phyloP scores from a whole-genome alignment of 306 rosid genomes.

The Castanea crenata region DNA sequence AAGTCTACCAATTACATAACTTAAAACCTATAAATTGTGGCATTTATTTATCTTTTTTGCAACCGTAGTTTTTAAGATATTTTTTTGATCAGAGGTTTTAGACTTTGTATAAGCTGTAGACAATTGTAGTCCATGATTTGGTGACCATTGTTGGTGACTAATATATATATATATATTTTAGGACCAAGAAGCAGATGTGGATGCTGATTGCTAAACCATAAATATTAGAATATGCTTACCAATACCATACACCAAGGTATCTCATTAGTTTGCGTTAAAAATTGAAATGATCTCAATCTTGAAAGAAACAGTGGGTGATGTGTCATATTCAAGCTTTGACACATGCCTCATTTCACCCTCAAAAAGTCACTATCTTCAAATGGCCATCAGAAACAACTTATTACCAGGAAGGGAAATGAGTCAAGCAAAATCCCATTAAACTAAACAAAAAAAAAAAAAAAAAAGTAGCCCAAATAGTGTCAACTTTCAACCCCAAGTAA shows the following conservation, averaged over 20 bases:
- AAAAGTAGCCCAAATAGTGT: no score
- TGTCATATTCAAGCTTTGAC: slow-evolving; percentile 30
- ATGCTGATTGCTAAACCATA: slow-evolving; percentile 29
- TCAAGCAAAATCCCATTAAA: slow-evolving; percentile 43
- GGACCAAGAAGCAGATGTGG: not conserved
- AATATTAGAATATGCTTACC: not conserved
- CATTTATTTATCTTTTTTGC: no score
- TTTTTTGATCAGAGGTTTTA: no score
- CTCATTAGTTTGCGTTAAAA: not conserved
- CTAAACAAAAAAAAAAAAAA: slow-evolving; percentile 5
- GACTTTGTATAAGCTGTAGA: no score
- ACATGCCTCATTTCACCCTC: slow-evolving; percentile 22
- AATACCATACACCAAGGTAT: no score
- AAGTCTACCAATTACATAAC: no score
- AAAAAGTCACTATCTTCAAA: slow-evolving; percentile 29
- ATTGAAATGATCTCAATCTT: slow-evolving; percentile 19
- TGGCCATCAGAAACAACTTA: slow-evolving; percentile 24
- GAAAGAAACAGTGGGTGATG: slow-evolving; percentile 24
- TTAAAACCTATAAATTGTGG: no score
- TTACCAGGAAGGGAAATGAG: slow-evolving; percentile 31
- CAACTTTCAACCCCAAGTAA: slow-evolving; percentile 24
- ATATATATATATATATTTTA: no score
- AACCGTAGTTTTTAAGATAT: no score
- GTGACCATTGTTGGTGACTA: no score
- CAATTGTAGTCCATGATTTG: no score